Evolutionary conservation across 768 basidiomycete genomes (phyloP), one percentile per base, ranked within the genome.

Genomic region (Boletus rex-veris): DNA sequence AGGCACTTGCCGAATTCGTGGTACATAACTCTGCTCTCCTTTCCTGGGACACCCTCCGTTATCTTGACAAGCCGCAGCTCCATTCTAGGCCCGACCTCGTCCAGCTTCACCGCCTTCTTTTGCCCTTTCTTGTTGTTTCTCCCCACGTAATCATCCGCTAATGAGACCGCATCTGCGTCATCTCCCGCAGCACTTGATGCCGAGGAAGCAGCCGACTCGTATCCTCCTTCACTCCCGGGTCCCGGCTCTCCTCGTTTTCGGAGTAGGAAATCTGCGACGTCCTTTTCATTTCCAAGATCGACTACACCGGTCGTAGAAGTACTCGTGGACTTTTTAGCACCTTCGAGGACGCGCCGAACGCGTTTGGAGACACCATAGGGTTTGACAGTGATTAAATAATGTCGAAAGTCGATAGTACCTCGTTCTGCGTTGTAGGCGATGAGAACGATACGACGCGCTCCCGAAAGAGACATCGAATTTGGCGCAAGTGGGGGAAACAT

Each of bases 41-140:
- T 95, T 14, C 95, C 97, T 5, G 95, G 94, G 16, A 90, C 76
- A 21, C 97, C 96, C 69, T 98, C 96, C 16, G 86, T 83, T 53
- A 99, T 93, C 77, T 99, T 99, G 61, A 98, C 83, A 61, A 99
- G 73, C 58, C 82, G 80, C 60, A 98, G 73, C 71, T 99, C 97
- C 85, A 99, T 87, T 65, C 97, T 78, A 38, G 97, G 97, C 2
- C 97, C 97, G 41, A 98, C 83, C 73, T 99, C 97, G 50, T 96
- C 90, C 48, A 99, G 75, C 60, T 86, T 80, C 11, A 99, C 92
- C 6, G 97, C 96, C 60, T 92, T 83, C 74, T 88, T 85, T 66
- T 90, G 87, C 0, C 93, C 96, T 68, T 86, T 91, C 69, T 85
- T 88, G 69, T 98, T 99, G 60, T 94, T 95, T 65, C 95, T 74